A percentile compares a stretch with the other conserved stretches of the same genome.
Conservation (phyloP, 1,139 yeast species). For the Sugiyamaella novakii region DNA sequence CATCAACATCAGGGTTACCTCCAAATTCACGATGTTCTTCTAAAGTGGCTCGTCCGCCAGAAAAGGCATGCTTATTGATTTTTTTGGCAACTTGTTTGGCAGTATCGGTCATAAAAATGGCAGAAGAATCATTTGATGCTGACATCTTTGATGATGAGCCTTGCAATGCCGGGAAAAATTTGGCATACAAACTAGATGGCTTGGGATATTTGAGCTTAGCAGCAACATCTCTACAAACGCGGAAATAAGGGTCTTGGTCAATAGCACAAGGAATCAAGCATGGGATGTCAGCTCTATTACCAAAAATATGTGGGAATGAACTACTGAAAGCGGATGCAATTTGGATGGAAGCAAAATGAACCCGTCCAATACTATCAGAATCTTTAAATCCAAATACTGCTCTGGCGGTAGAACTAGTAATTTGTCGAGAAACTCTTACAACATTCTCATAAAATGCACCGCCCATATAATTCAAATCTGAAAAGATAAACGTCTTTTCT, state of each 20-base stretch:
- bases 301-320: slow-evolving; percentile 92
- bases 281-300: slow-evolving; percentile 76
- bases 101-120: slow-evolving; percentile 94
- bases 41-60: slow-evolving; percentile 86
- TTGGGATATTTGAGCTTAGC: slow-evolving; percentile 86
- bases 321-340: slow-evolving; percentile 95
- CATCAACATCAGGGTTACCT: slow-evolving; percentile 95
- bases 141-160: slow-evolving; percentile 98
- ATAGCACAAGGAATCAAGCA: slow-evolving; percentile 98
- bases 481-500: slow-evolving; percentile 90
- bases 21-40: slow-evolving; percentile 91
- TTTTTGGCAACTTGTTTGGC: slow-evolving; percentile 90
- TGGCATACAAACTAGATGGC: slow-evolving; percentile 90
- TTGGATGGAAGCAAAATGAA: slow-evolving; percentile 95
- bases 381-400: slow-evolving; percentile 98
- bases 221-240: slow-evolving; percentile 98
- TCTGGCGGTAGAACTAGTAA: slow-evolving; percentile 93
- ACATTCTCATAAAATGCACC: slow-evolving; percentile 94
- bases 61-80: slow-evolving; percentile 93
- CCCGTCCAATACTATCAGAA: slow-evolving; percentile 89
- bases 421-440: slow-evolving; percentile 90
- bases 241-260: slow-evolving; percentile 98
- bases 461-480: slow-evolving; percentile 90
- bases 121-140: slow-evolving; percentile 81
- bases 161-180: slow-evolving; percentile 97